Base-by-base conservation (phyloP, 495 filamentous ascomycete genomes). In the Podospora comata region DNA sequence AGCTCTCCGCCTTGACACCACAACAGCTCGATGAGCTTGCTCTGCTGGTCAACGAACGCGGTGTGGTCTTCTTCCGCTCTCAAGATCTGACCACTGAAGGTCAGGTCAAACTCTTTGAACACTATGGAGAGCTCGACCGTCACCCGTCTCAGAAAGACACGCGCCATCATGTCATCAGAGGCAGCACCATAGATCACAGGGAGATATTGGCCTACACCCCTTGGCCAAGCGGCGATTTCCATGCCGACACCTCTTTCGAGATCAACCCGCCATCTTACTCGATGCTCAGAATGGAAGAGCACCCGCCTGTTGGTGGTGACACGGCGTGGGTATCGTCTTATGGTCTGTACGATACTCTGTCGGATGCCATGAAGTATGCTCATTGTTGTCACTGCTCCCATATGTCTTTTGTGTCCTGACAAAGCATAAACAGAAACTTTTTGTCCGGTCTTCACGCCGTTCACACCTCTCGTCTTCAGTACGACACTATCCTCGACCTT, bases 241-340 rank as follows among this genome's bases (percentile, higher is more conserved):
- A 85, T 60, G 79, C 83, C 15, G 83, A 85, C 68, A 86, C 82
- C 4, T 82, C 80, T 6, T 85, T 84, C 63, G 82, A 85, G 70
- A 78, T 83, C 71, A 85, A 84, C 71, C 82, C 84, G 4, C 83
- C 84, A 0, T 80, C 76, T 1, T 85, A 86, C 65, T 84, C 83
- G 1, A 69, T 86, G 32, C 75, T 86, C 26, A 75, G 84, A 59
- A 86, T 85, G 83, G 84, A 85, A 74, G 82, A 85, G 68, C 82
- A 85, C 67, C 83, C 85, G 5, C 71, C 72, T 20, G 82, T 85
- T n/a, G 84, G 84, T 23, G 85, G 83, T 13, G 84, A 85, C 58
- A 85, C 84, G 6, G 82, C 83, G 7, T 85, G 83, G 82, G 77
- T 83, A 64, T 84, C 81, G 3, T 76, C 78, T 39, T 85, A 85